These are phyloP conservation scores for Gossypioides kirkii DNA, from an alignment of 345 rosid species.

Conservation along the genomic window DNA sequence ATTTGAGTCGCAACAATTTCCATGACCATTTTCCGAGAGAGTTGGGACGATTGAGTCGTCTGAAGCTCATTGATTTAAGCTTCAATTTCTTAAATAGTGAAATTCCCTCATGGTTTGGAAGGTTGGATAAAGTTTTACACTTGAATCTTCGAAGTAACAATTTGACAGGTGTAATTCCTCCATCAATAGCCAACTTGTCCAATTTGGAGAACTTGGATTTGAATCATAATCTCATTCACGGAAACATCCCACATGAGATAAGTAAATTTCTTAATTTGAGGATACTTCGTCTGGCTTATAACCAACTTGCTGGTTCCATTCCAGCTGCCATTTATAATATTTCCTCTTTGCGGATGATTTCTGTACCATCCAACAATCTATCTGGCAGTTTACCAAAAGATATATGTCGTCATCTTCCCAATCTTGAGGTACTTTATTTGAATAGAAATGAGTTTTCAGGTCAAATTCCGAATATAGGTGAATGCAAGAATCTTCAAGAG, in stretches of 20 bases:
- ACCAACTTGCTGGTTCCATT: background rate
- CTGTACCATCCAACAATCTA: background rate
- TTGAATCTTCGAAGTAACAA: background rate
- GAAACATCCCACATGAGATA: background rate
- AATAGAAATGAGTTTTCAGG: background rate
- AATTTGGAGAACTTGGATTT: background rate
- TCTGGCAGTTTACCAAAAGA: background rate
- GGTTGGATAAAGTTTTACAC: background rate
- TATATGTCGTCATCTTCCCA: background rate
- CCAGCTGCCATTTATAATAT: background rate
- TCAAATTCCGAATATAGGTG: background rate
- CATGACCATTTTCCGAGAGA: background rate
- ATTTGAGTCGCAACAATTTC: background rate
- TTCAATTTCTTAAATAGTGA: background rate
- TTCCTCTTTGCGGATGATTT: background rate
- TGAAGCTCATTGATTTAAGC: background rate
- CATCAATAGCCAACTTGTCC: constrained; percentile 2
- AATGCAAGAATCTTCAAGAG: background rate
- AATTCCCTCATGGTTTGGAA: background rate
- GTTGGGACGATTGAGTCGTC: background rate
- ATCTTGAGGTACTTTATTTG: too few relatives aligned
- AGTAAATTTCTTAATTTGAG: background rate
- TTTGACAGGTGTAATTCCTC: constrained; percentile 14
- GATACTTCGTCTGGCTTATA: background rate
- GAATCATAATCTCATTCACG: background rate